Percentiles rank a stretch among this genome's conserved stretches.
phyloP scores from a whole-genome alignment of 495 filamentous ascomycete species.

The Neurospora sp. region DNA sequence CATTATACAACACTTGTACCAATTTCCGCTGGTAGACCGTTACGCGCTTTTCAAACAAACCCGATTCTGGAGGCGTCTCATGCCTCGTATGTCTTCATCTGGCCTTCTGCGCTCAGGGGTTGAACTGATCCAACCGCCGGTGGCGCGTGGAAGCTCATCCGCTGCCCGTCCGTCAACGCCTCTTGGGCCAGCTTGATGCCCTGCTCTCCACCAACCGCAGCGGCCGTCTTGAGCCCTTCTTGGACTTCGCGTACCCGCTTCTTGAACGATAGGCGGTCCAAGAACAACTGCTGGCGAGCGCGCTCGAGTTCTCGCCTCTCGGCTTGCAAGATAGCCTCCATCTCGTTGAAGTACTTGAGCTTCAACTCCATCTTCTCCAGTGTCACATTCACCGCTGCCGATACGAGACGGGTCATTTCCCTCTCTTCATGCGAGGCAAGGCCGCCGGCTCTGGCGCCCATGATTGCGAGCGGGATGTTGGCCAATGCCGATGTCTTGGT shows the following conservation, averaged over 20 bases:
- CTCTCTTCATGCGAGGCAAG: slow-evolving; percentile 93
- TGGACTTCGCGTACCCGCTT: slow-evolving; percentile 74
- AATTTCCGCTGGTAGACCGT: not conserved
- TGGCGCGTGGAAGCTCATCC: slow-evolving; percentile 51
- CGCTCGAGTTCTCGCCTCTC: slow-evolving; percentile 89
- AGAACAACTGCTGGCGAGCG: slow-evolving; percentile 81
- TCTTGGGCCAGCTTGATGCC: slow-evolving; percentile 44
- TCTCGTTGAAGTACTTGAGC: slow-evolving; percentile 87
- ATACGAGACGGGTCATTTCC: slow-evolving; percentile 86
- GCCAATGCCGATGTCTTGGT: slow-evolving; percentile 51
- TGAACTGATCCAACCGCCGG: slow-evolving; percentile 40
- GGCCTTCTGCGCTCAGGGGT: slow-evolving; percentile 56
- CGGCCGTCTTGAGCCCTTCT: slow-evolving; percentile 58
- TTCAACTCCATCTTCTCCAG: slow-evolving; percentile 77
- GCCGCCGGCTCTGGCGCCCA: slow-evolving; percentile 75
- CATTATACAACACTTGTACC: not conserved
- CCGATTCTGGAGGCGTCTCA: slow-evolving; percentile 12
- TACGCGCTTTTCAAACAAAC: not conserved
- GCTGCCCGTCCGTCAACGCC: slow-evolving; percentile 39
- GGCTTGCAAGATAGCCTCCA: slow-evolving; percentile 82
- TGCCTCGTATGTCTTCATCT: slow-evolving; percentile 40
- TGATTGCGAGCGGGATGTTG: slow-evolving; percentile 71
- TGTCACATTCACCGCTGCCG: slow-evolving; percentile 72
- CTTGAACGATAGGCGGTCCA: slow-evolving; percentile 84
- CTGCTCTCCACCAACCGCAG: slow-evolving; percentile 48